Evolutionary conservation across 2,329 filamentous ascomycete species (phyloP).

Genomic region (Fusarium fujikuroi): DNA sequence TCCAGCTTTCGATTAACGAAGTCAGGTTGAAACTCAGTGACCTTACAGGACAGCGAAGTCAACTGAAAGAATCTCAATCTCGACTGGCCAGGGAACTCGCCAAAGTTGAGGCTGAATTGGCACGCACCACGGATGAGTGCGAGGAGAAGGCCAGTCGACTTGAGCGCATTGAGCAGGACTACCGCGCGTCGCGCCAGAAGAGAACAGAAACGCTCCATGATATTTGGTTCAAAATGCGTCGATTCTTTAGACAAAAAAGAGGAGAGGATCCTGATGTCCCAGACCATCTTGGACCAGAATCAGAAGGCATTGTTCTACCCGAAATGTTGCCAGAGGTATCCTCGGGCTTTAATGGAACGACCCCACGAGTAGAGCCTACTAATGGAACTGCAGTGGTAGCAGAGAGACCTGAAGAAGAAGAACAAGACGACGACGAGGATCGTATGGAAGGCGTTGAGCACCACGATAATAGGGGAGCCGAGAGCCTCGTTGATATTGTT

Average conservation of each 20-base stretch:
- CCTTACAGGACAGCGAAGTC: slow-evolving; percentile 43
- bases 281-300: slow-evolving; percentile 27
- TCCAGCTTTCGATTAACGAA: slow-evolving; percentile 41
- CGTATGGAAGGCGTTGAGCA: slow-evolving; percentile 38
- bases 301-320: slow-evolving; percentile 20
- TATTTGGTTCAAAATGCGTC: slow-evolving; percentile 47
- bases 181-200: slow-evolving; percentile 44
- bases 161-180: slow-evolving; percentile 47
- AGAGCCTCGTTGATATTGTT: slow-evolving; percentile 50
- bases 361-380: background rate
- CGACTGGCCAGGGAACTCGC: slow-evolving; percentile 48
- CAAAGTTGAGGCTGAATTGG: slow-evolving; percentile 53
- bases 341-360: slow-evolving; percentile 20
- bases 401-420: background rate
- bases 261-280: slow-evolving; percentile 37
- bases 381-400: background rate
- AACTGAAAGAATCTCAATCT: slow-evolving; percentile 45
- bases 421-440: slow-evolving; percentile 18
- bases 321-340: slow-evolving; percentile 17
- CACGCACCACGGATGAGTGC: slow-evolving; percentile 44
- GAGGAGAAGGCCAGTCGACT: slow-evolving; percentile 51
- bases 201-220: slow-evolving; percentile 45
- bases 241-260: slow-evolving; percentile 49
- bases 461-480: slow-evolving; percentile 17
- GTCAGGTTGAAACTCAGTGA: slow-evolving; percentile 46